These are phyloP conservation scores for Suillus occidentalis DNA, from an alignment of 768 basidiomycete species.

Conservation along the genomic window DNA sequence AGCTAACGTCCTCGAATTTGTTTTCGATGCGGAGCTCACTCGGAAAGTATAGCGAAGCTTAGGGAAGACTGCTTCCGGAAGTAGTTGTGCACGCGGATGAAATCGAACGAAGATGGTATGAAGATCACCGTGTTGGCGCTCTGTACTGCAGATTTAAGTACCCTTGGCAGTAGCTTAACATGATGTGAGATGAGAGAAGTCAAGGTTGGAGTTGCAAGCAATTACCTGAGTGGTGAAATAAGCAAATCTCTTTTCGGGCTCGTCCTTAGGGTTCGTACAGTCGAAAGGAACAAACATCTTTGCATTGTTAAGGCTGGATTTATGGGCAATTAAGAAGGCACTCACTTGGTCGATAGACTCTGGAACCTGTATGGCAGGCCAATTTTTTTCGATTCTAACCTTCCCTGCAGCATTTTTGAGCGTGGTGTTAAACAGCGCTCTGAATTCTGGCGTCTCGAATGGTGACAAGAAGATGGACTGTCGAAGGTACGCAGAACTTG, in stretches of 20 bases:
- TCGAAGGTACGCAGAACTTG: constrained; percentile 80
- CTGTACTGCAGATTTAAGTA: constrained; percentile 92
- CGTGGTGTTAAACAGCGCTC: constrained; percentile 70
- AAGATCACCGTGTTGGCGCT: constrained; percentile 87
- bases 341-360: constrained; percentile 81
- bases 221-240: constrained; percentile 83
- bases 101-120: constrained; percentile 95
- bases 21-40: constrained; percentile 48
- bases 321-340: constrained; percentile 7
- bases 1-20: not conserved
- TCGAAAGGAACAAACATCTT: constrained; percentile 80
- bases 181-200: not conserved
- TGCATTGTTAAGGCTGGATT: not conserved
- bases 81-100: constrained; percentile 86
- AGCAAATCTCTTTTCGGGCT: constrained; percentile 84
- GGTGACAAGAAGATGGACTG: constrained; percentile 87
- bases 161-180: constrained; percentile 70
- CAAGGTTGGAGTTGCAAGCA: constrained; percentile 1
- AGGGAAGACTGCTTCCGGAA: constrained; percentile 72
- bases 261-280: constrained; percentile 65
- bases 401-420: constrained; percentile 88
- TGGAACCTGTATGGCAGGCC: constrained; percentile 75
- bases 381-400: constrained; percentile 64
- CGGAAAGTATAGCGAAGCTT: constrained; percentile 83
- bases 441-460: constrained; percentile 87